Conservation (phyloP, 1,284 basidiomycete species). For the Malassezia slooffiae region DNA sequence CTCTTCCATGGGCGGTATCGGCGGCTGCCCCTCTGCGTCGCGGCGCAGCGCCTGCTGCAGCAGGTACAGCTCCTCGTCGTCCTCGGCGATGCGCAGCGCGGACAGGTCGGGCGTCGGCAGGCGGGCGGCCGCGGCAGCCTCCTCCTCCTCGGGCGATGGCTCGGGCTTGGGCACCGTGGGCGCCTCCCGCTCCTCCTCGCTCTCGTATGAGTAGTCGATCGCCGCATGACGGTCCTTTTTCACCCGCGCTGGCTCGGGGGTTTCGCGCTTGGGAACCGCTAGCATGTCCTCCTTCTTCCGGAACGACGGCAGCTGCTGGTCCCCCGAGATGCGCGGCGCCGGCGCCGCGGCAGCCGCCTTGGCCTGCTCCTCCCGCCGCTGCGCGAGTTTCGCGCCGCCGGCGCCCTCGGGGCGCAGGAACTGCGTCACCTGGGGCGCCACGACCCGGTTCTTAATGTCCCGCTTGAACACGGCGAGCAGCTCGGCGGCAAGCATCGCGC, state of each 20-base stretch:
- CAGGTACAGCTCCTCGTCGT: constrained; percentile 86
- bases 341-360: constrained; percentile 9
- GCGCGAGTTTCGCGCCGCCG: constrained; percentile 22
- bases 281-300: constrained; percentile 19
- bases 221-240: no score
- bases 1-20: constrained; percentile 7
- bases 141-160: neutral
- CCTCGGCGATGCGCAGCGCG: constrained; percentile 55
- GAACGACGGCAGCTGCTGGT: constrained; percentile 21
- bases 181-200: neutral
- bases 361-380: constrained; percentile 4
- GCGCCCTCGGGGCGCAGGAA: constrained; percentile 53
- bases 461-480: constrained; percentile 56
- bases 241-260: no score
- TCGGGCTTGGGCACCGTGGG: neutral
- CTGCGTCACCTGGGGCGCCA: constrained; percentile 54
- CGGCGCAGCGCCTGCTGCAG: constrained; percentile 58
- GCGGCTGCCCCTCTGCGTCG: constrained; percentile 25
- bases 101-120: neutral
- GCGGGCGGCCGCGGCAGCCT: constrained; percentile 1
- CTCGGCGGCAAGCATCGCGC: constrained; percentile 57
- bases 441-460: constrained; percentile 60
- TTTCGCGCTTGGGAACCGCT: neutral
- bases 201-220: constrained; percentile 1
- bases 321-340: neutral